Evolutionary conservation across 768 basidiomycete genomes (phyloP), one percentile per base, ranked within the genome.

Genomic region (Paxillus rubicundulus): DNA sequence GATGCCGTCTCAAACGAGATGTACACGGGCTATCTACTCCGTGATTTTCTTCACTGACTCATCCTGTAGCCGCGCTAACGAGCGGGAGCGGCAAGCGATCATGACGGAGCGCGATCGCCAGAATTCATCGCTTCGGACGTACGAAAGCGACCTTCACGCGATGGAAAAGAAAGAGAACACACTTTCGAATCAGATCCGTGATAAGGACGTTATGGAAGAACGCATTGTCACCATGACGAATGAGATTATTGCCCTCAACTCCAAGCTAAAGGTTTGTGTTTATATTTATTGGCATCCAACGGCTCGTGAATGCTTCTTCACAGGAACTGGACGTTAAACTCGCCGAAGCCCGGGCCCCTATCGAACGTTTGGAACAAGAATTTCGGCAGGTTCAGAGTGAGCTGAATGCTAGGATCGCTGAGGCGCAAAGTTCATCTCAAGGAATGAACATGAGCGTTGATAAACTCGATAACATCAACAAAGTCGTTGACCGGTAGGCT

Each of bases 291-390:
- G 16, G 13, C 17, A 13, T 21, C 27, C 18, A 27, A 24, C 34
- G 32, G 16, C 9, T 10, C 37, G 51, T 61, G 33, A 50, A 17
- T 36, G 17, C 38, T 40, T 34, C 34, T 18, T 10, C 49, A 3
- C 59, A 92, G 90, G 85, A 82, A 42, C 64, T 86, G 20, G 88
- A 91, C 33, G 66, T 58, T 2, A 82, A 77, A 61, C 81, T 89
- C 38, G 61, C 72, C 10, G 81, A 82, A 48, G 81, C 83, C 16
- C 79, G 84, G 57, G 79, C 72, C 2, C 88, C 88, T 1, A 86
- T 90, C 33, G 77, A 84, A 41, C 71, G 72, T 16, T 75, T 91
- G 40, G 82, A 88, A 52, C 72, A 71, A 41, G 80, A 83, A 45
- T 74, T 83, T 53, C 72, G 77, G 51, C 72, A 72, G 41, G 58